Base-by-base conservation (phyloP, 345 rosid species). In the Gossypium rotundifolium region DNA sequence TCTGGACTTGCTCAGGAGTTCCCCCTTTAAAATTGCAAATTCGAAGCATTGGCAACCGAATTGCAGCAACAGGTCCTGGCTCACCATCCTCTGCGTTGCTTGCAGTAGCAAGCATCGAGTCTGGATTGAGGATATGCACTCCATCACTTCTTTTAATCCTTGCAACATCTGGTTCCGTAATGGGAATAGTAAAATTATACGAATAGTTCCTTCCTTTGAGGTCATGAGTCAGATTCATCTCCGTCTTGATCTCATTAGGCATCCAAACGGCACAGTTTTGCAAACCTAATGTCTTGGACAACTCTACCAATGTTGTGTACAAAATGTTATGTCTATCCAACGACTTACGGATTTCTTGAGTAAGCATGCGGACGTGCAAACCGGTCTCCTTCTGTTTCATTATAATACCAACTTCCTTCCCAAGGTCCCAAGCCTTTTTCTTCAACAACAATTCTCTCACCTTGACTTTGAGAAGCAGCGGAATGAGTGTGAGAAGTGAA, bases 261-360 rank as follows among this genome's bases (percentile, higher is more conserved):
- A 95, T 95, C 99, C 99, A 95, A 70, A 95, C 90, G 0, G 97
- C 98, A 61, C 99, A 95, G 46, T 91, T 95, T 75, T 88, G 96
- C 84, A 95, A 83, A 45, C 78, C 90, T 59, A 95, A 67, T 25
- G 98, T 95, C 85, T 95, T 90, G 0, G 99, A 90, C 60, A 95
- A 83, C 90, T 95, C 98, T 9, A 93, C 97, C 82, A 95, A 81
- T 12, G 99, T 95, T 1, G 99, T 93, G 75, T 93, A 46, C 69
- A 95, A 83, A 78, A 95, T 88, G 1, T 86, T 93, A 70, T 93
- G 99, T 38, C 93, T 84, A 81, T 95, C 96, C 78, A 95, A 87
- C 0, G 97, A 91, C 75, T 91, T 95, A 42, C 99, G 87, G 77
- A 95, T 95, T 90, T 91, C 99, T 66, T 83, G 97, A 52, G 97